A percentile compares a stretch with the other conserved stretches of the same genome.
Conservation (phyloP, 176 grass and related monocot genomes). For the Paspalum vaginatum region DNA sequence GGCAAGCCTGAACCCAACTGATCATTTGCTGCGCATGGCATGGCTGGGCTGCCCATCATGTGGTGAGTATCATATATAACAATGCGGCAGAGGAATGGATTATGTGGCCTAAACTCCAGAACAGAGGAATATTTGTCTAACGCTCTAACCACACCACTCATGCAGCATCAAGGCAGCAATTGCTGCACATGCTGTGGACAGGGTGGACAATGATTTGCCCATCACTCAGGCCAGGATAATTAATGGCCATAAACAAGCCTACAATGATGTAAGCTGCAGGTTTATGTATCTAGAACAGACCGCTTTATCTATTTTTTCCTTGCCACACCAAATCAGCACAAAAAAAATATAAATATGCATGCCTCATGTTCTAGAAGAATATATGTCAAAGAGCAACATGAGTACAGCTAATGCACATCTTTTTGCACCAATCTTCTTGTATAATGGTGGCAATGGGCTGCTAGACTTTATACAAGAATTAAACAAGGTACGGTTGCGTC, state of each 20-base stretch:
- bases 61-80: slow-evolving; percentile 44
- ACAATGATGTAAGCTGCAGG: slow-evolving; percentile 54
- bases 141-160: slow-evolving; percentile 54
- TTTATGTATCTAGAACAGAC: slow-evolving; percentile 51
- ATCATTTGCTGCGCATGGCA: slow-evolving; percentile 12
- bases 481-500: slow-evolving; percentile 44
- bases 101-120: slow-evolving; percentile 49
- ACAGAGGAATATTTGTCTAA: slow-evolving; percentile 62
- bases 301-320: slow-evolving; percentile 4
- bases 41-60: slow-evolving; percentile 44
- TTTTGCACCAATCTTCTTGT: slow-evolving; percentile 42
- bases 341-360: neutral
- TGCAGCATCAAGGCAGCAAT: slow-evolving; percentile 60
- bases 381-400: slow-evolving; percentile 40
- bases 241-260: slow-evolving; percentile 56
- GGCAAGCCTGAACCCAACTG: slow-evolving; percentile 20
- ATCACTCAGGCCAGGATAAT: slow-evolving; percentile 49
- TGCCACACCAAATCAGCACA: slow-evolving; percentile 26
- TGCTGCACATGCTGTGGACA: slow-evolving; percentile 67
- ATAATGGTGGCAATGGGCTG: slow-evolving; percentile 45
- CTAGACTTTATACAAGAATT: slow-evolving; percentile 63
- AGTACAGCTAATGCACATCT: slow-evolving; percentile 57
- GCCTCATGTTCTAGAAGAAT: slow-evolving; percentile 47
- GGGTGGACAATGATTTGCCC: slow-evolving; percentile 67
- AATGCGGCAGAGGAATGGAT: slow-evolving; percentile 41